phyloP scores from a whole-genome alignment of 139 green algal genomes.

The Pedinophyceae sp. region DNA sequence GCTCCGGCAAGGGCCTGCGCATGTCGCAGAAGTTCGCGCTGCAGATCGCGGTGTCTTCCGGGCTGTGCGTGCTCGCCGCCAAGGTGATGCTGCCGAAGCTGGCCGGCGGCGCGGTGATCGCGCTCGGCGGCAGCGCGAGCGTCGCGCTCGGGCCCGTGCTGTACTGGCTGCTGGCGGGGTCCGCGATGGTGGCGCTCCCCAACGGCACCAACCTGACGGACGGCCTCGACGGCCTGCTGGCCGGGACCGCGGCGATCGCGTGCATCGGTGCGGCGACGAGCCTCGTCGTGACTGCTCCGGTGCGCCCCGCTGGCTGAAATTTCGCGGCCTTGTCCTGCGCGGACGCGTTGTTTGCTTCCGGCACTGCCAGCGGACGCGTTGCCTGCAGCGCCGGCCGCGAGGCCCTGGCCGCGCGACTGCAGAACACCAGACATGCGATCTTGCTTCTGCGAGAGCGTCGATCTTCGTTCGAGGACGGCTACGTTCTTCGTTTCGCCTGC shows the following conservation, averaged over 20 bases:
- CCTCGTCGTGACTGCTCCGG: no score
- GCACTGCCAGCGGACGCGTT: constrained; percentile 4
- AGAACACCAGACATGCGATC: no score
- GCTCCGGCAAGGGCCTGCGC: not conserved
- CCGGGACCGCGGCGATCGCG: constrained; percentile 12
- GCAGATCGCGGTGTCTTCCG: not conserved
- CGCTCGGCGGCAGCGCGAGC: no score
- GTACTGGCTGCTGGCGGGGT: constrained; percentile 17
- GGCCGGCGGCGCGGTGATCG: not conserved
- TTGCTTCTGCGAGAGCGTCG: no score
- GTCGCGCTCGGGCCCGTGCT: not conserved
- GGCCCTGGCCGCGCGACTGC: no score
- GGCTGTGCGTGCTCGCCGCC: not conserved
- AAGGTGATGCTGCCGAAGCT: not conserved
- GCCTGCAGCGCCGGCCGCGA: not conserved
- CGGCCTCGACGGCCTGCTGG: constrained; percentile 32
- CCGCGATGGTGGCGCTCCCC: constrained; percentile 20
- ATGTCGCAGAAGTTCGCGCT: not conserved
- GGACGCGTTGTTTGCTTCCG: constrained; percentile 17
- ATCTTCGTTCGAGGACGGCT: no score
- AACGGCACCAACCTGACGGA: constrained; percentile 44
- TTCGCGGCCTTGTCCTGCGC: no score
- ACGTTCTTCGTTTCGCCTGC: no score
- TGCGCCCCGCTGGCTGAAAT: no score
- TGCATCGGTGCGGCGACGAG: no score